A percentile compares a stretch with the other conserved stretches of the same genome.
These are phyloP conservation scores for Metarhizium humberi DNA, from an alignment of 2,329 filamentous ascomycete genomes.

Conservation along the genomic window DNA sequence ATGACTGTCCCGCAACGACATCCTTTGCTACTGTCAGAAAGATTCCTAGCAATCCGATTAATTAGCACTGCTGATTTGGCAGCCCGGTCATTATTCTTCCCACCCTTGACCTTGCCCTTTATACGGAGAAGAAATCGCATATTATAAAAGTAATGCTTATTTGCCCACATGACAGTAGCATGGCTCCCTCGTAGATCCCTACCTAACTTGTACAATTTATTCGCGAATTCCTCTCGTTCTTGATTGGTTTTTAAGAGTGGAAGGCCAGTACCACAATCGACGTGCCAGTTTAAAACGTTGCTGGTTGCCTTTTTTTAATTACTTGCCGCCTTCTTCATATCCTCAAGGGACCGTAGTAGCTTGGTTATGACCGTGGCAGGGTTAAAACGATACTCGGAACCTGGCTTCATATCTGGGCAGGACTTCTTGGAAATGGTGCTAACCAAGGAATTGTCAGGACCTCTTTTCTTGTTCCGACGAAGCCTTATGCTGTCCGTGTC, in stretches of 20 bases:
- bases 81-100: background rate
- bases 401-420: too few relatives aligned
- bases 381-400: too few relatives aligned
- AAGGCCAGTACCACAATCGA: background rate
- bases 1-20: background rate
- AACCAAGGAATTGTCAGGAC: background rate
- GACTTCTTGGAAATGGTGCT: background rate
- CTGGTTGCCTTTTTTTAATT: too few relatives aligned
- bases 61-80: background rate
- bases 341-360: too few relatives aligned
- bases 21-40: background rate
- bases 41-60: background rate
- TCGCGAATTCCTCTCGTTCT: background rate
- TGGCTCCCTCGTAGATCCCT: background rate
- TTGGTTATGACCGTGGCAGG: too few relatives aligned
- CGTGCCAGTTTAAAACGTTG: too few relatives aligned
- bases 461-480: background rate
- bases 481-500: background rate
- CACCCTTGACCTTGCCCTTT: background rate
- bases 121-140: background rate
- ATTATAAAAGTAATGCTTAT: background rate
- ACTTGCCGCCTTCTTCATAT: too few relatives aligned
- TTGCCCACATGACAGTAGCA: background rate
- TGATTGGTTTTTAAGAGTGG: background rate
- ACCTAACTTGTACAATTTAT: background rate